Conservation (phyloP, 2,329 filamentous ascomycete species). For the Ascochyta fabae region DNA sequence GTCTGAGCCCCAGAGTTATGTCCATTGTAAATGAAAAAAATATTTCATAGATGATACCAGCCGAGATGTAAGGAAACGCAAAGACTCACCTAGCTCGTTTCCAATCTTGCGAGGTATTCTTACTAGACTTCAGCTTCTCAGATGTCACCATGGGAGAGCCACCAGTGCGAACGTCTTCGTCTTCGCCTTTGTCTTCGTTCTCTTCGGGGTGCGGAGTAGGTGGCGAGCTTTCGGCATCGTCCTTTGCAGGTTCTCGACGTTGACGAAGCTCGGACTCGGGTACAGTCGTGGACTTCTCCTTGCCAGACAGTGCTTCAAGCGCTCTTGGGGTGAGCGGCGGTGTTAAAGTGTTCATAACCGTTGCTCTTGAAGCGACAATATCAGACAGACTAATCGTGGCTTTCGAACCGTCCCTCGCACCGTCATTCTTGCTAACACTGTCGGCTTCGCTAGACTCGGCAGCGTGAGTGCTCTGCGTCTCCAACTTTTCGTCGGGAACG, state of each 20-base stretch:
- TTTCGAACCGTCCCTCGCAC: constrained; percentile 19
- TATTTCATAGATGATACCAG: background rate
- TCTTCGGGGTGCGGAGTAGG: background rate
- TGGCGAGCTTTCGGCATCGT: constrained; percentile 1
- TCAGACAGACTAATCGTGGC: constrained; percentile 20
- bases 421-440: constrained; percentile 25
- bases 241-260: constrained; percentile 17
- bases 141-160: background rate
- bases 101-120: constrained; percentile 18
- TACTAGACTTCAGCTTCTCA: constrained; percentile 8
- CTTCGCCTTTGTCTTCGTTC: background rate
- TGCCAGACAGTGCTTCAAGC: background rate
- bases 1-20: background rate
- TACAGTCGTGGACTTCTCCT: constrained; percentile 1
- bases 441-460: constrained; percentile 22
- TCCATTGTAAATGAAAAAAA: background rate
- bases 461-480: constrained; percentile 5
- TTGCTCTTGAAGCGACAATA: constrained; percentile 19
- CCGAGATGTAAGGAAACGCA: background rate
- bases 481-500: background rate
- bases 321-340: constrained; percentile 24
- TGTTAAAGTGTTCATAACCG: constrained; percentile 16
- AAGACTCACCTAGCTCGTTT: constrained; percentile 35
- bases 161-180: constrained; percentile 1
- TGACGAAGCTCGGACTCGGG: constrained; percentile 22